Evolutionary conservation across 2,329 filamentous ascomycete genomes (phyloP).

Genomic region (Trichoderma oligosporum): DNA sequence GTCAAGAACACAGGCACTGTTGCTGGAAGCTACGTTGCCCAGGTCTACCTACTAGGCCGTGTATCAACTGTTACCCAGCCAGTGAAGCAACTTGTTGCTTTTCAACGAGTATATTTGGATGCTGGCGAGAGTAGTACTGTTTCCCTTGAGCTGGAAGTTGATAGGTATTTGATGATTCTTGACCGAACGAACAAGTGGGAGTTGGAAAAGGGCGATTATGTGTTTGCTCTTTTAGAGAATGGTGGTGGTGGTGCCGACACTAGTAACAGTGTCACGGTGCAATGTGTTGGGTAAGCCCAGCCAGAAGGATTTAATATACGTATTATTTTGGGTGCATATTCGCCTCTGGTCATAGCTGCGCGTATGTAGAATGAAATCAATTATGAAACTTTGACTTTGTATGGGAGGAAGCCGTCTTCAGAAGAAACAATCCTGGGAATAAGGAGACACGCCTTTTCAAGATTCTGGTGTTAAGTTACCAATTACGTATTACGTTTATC

Average conservation of each 20-base stretch:
- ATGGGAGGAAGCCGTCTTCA: no score
- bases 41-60: conserved; percentile 14
- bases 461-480: no score
- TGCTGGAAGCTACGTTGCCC: conserved; percentile 14
- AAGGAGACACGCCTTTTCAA: no score
- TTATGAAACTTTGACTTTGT: no score
- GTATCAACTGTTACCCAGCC: conserved; percentile 15
- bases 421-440: no score
- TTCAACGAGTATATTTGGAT: conserved; percentile 16
- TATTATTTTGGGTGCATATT: no score
- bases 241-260: conserved; percentile 8
- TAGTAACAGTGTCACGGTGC: conserved; percentile 12
- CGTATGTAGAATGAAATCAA: no score
- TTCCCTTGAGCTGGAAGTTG: conserved; percentile 5
- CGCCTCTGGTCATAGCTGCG: no score
- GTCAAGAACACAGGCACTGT: conserved; percentile 13
- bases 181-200: conserved; percentile 15
- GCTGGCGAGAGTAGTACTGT: conserved; percentile 11
- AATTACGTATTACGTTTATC: conserved; percentile 3
- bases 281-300: neutral
- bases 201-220: conserved; percentile 15
- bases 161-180: conserved; percentile 16
- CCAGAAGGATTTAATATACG: no score
- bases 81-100: conserved; percentile 15
- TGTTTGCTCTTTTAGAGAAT: conserved; percentile 16